Evolutionary conservation across 2,329 filamentous ascomycete species (phyloP), one percentile per base, ranked within the genome.

Genomic region (Monilinia fructicola): DNA sequence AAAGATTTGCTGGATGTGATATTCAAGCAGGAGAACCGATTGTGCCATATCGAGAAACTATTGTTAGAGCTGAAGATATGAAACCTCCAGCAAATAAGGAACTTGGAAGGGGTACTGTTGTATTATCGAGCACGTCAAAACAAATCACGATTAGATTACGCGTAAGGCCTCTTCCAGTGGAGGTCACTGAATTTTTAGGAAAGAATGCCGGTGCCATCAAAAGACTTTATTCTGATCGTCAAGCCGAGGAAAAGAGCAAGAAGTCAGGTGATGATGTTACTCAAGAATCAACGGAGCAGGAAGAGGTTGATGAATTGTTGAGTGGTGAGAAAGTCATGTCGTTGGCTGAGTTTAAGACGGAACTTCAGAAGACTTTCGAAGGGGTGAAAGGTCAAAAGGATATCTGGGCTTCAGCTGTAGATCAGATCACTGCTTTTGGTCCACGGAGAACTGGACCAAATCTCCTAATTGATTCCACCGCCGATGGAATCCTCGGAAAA

Each of bases 11-110:
- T 7, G 89, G 87, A 70, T 98, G 96, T 76, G 94, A 98, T 71
- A 93, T 99, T 63, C 94, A 98, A 75, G 92, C 92, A 38, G 93
- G 95, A 66, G 91, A 92, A 54, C 91, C 95, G 1, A 98, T 99
- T 69, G 95, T 99, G 18, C 95, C 95, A 0, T 99, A 97, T 78
- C 85, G 93, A 66, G 95, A 99, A 79, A 95, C 92, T 0, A 97
- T 96, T 67, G 88, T 97, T 52, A 85, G 87, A 35, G 91, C 89
- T 0, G 87, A 93, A 48, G 95, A 99, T 78, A 99, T 99, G 95
- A 89, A 93, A 31, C 88, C 93, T 1, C 90, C 92, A 0, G 91
- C 84, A 67, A 92, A 96, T 78, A 90, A 93, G 70, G 91, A 96
- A 16, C 83, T 97, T 23, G 93, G 93, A 1, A 85, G 95, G 74